Evolutionary conservation across 2,329 filamentous ascomycete genomes (phyloP).

Genomic region (Apiospora pterosperma): DNA sequence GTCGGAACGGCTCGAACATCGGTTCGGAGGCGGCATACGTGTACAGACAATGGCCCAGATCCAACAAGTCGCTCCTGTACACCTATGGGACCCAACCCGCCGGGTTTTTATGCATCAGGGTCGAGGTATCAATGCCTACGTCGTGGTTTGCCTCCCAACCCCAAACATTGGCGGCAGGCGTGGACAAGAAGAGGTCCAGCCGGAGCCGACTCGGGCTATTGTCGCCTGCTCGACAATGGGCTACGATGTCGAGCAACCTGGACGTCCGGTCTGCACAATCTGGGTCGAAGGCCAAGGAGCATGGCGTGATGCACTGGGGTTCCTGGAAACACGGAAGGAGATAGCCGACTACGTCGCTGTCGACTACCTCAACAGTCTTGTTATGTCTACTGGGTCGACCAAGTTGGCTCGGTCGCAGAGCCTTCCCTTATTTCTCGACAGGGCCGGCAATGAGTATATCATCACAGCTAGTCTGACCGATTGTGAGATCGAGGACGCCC

Average conservation of each 20-base stretch:
- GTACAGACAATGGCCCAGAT: neutral
- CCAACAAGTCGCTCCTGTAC: neutral
- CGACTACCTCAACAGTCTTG: neutral
- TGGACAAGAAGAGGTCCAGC: neutral
- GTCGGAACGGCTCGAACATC: neutral
- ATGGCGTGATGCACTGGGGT: neutral
- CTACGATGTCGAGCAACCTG: neutral
- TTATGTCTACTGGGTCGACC: neutral
- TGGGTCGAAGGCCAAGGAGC: neutral
- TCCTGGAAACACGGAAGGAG: neutral
- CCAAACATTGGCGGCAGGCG: neutral
- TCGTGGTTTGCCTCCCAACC: neutral
- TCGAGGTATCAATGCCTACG: neutral
- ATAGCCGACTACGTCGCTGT: neutral
- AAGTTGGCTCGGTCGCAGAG: neutral
- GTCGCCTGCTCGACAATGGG: constrained; percentile 3
- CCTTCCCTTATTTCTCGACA: neutral
- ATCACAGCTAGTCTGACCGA: neutral
- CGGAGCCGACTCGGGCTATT: neutral
- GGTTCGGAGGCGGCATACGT: neutral
- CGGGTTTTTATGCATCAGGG: neutral
- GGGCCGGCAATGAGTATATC: neutral
- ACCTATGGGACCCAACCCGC: neutral
- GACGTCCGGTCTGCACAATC: neutral
- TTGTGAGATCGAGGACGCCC: neutral